Conservation (phyloP, 1,139 yeast genomes). For the Yarrowia galli region DNA sequence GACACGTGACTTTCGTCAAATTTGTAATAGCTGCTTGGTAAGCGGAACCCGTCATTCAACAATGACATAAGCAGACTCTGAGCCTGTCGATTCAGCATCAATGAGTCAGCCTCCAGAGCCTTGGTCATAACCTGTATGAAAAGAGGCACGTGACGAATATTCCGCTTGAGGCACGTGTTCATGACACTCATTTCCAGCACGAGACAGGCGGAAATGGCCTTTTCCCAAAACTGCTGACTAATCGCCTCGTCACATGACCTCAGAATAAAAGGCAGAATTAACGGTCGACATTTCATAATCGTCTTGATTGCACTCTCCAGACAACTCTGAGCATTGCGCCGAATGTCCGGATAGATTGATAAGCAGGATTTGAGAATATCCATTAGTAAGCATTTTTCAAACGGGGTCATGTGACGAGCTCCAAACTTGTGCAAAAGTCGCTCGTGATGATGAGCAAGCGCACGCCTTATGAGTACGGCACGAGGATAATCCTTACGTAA, state of each 20-base stretch:
- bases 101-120: slow-evolving; percentile 67
- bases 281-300: slow-evolving; percentile 65
- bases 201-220: slow-evolving; percentile 72
- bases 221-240: slow-evolving; percentile 61
- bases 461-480: slow-evolving; percentile 74
- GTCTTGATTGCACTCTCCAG: slow-evolving; percentile 76
- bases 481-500: slow-evolving; percentile 79
- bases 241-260: slow-evolving; percentile 62
- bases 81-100: slow-evolving; percentile 47
- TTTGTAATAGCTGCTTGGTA: slow-evolving; percentile 44
- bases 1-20: slow-evolving; percentile 48
- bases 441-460: slow-evolving; percentile 79
- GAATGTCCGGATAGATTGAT: slow-evolving; percentile 74
- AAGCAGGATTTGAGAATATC: slow-evolving; percentile 75
- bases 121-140: slow-evolving; percentile 60
- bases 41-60: slow-evolving; percentile 54
- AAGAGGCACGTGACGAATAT: slow-evolving; percentile 60
- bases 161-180: slow-evolving; percentile 62
- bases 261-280: slow-evolving; percentile 54
- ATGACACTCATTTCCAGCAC: slow-evolving; percentile 49
- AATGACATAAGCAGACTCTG: slow-evolving; percentile 52
- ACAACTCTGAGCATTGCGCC: slow-evolving; percentile 74
- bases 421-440: slow-evolving; percentile 79
- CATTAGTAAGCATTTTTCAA: slow-evolving; percentile 68
- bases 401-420: slow-evolving; percentile 70